A percentile compares a stretch with the other conserved stretches of the same genome.
Evolutionary conservation across 2,329 filamentous ascomycete genomes (phyloP).

Genomic region (Monosporascus sp.): DNA sequence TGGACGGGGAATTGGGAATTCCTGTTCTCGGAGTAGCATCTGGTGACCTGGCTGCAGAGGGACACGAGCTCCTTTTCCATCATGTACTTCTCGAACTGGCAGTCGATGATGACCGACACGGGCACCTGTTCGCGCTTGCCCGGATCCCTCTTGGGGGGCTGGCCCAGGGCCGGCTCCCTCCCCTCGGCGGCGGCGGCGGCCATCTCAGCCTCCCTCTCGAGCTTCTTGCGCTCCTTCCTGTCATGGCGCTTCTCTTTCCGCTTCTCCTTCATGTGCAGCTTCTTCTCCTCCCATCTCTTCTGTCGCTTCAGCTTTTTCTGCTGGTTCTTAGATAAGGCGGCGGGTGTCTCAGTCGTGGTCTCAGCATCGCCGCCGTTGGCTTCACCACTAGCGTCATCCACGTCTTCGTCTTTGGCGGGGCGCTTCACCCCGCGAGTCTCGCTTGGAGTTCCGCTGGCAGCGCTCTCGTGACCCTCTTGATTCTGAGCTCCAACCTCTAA

Average conservation of each 20-base stretch:
- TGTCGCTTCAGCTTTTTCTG: conserved; percentile 70
- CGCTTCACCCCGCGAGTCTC: conserved; percentile 18
- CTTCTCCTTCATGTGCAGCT: conserved; percentile 40
- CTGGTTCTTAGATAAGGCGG: conserved; percentile 74
- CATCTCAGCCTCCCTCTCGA: conserved; percentile 44
- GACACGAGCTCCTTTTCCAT: conserved; percentile 78
- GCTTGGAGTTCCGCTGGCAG: not conserved
- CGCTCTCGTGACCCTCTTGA: conserved; percentile 3
- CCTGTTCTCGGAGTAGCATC: conserved; percentile 85
- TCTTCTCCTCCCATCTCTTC: conserved; percentile 70
- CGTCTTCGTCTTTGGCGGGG: conserved; percentile 34
- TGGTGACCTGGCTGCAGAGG: conserved; percentile 74
- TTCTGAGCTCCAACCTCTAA: conserved; percentile 6
- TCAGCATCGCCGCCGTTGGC: conserved; percentile 67
- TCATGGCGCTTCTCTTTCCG: conserved; percentile 51
- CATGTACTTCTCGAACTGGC: conserved; percentile 89
- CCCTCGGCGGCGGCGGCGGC: conserved; percentile 37
- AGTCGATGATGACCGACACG: conserved; percentile 80
- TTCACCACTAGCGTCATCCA: conserved; percentile 25
- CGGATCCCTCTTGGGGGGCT: conserved; percentile 29
- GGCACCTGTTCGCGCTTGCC: conserved; percentile 50
- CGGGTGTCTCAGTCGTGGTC: conserved; percentile 5
- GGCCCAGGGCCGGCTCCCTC: conserved; percentile 33
- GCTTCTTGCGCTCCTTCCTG: conserved; percentile 41
- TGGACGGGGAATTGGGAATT: conserved; percentile 62